phyloP scores from a whole-genome alignment of 1,139 yeast genomes.

The Protomyces inouyei region DNA sequence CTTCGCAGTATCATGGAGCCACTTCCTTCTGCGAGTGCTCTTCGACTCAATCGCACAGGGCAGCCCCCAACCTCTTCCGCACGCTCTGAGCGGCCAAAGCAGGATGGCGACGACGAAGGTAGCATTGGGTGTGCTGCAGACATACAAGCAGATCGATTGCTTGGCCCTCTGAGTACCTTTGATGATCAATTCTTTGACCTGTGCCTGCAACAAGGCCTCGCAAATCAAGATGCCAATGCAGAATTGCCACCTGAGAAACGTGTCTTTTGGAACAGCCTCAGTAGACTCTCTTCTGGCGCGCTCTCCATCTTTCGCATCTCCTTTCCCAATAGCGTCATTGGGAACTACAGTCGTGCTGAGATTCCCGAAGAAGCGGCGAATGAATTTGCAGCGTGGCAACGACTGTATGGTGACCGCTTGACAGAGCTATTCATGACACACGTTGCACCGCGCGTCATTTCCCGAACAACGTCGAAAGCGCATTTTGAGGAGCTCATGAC shows the following conservation, averaged over 20 bases:
- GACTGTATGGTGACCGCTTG: slow-evolving; percentile 4
- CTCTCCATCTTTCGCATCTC: neutral
- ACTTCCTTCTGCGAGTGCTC: neutral
- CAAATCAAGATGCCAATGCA: neutral
- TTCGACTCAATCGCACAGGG: neutral
- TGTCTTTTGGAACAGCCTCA: neutral
- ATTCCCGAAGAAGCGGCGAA: neutral
- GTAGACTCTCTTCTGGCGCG: neutral
- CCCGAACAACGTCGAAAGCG: neutral
- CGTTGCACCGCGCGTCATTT: slow-evolving; percentile 4
- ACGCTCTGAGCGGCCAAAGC: neutral
- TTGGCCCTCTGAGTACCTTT: slow-evolving; percentile 13
- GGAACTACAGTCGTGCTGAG: slow-evolving; percentile 9
- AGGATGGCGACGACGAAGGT: neutral
- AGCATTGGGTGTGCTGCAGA: neutral
- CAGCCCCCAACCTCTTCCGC: neutral
- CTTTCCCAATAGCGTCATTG: neutral
- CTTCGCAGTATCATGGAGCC: neutral
- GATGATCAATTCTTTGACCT: slow-evolving; percentile 6
- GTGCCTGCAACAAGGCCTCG: slow-evolving; percentile 1
- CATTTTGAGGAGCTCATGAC: neutral
- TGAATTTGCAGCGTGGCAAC: slow-evolving; percentile 4
- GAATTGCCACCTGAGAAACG: neutral
- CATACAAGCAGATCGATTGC: neutral
- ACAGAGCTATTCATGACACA: neutral